These are phyloP conservation scores for Carex arenaria DNA, from an alignment of 202 grass and related monocot genomes.

Conservation along the genomic window DNA sequence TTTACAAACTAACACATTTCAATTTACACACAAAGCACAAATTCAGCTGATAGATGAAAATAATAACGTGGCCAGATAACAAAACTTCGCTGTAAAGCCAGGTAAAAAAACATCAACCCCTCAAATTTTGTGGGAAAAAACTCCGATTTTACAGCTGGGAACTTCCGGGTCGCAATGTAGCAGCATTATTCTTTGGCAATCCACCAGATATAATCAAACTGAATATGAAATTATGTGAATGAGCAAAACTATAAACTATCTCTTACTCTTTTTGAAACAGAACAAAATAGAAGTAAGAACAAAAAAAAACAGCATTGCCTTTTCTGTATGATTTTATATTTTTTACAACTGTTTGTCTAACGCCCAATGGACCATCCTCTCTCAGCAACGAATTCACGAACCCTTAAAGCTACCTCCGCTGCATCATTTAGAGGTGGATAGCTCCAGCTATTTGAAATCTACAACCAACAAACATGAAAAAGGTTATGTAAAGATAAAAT, in stretches of 20 bases:
- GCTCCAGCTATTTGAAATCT: conserved; percentile 94
- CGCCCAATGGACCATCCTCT: conserved; percentile 64
- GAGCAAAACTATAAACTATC: conserved; percentile 18
- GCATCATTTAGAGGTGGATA: conserved; percentile 84
- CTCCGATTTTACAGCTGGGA: neutral
- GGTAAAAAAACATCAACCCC: neutral
- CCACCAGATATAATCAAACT: conserved; percentile 8
- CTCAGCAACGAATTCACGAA: conserved; percentile 66
- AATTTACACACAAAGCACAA: neutral
- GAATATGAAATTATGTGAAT: conserved; percentile 10
- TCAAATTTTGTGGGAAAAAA: neutral
- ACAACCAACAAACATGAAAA: conserved; percentile 3
- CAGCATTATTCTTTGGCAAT: conserved; percentile 39
- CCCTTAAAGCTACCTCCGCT: conserved; percentile 58
- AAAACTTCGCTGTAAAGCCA: neutral
- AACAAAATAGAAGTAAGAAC: conserved; percentile 6
- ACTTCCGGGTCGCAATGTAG: conserved; percentile 26
- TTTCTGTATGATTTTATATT: conserved; percentile 14
- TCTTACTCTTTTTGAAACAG: conserved; percentile 4
- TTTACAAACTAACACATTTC: neutral
- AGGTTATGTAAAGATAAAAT: conserved; percentile 2
- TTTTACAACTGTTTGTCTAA: conserved; percentile 22
- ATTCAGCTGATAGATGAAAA: neutral
- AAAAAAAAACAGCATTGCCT: conserved; percentile 24
- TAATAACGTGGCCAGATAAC: neutral